phyloP scores from a whole-genome alignment of 2,329 filamentous ascomycete species.

The Alternaria sp. region DNA sequence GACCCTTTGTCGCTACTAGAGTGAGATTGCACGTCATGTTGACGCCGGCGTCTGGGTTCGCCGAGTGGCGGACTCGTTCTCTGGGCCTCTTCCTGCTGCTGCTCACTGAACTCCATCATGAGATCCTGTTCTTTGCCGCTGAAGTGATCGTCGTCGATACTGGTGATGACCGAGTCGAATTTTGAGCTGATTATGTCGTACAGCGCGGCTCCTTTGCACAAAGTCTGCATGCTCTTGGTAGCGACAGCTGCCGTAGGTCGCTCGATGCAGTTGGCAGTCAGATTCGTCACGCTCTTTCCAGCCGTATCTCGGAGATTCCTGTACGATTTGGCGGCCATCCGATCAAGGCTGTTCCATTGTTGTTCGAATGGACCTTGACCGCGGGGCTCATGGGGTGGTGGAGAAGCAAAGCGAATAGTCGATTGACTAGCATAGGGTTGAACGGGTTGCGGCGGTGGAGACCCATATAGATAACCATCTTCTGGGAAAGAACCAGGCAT shows the following conservation, averaged over 20 bases:
- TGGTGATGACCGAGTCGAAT: slow-evolving; percentile 73
- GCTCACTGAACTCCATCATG: slow-evolving; percentile 32
- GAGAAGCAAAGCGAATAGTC: slow-evolving; percentile 29
- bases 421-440: slow-evolving; percentile 32
- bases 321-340: slow-evolving; percentile 42
- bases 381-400: slow-evolving; percentile 26
- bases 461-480: slow-evolving; percentile 23
- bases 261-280: slow-evolving; percentile 43
- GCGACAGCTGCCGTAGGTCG: slow-evolving; percentile 38
- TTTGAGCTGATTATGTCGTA: slow-evolving; percentile 69
- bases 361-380: slow-evolving; percentile 35
- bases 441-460: slow-evolving; percentile 23
- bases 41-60: slow-evolving; percentile 19
- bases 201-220: slow-evolving; percentile 54
- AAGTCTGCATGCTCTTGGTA: slow-evolving; percentile 47
- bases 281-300: slow-evolving; percentile 33
- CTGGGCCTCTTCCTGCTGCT: slow-evolving; percentile 22
- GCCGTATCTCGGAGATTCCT: slow-evolving; percentile 39
- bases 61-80: slow-evolving; percentile 26
- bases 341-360: slow-evolving; percentile 42
- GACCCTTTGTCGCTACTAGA: slow-evolving; percentile 32
- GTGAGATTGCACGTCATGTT: slow-evolving; percentile 26
- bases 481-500: slow-evolving; percentile 28
- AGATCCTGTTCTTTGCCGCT: slow-evolving; percentile 64
- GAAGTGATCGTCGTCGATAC: slow-evolving; percentile 71